Base-by-base conservation (phyloP, 768 basidiomycete genomes). In the Lentinula sp. region DNA sequence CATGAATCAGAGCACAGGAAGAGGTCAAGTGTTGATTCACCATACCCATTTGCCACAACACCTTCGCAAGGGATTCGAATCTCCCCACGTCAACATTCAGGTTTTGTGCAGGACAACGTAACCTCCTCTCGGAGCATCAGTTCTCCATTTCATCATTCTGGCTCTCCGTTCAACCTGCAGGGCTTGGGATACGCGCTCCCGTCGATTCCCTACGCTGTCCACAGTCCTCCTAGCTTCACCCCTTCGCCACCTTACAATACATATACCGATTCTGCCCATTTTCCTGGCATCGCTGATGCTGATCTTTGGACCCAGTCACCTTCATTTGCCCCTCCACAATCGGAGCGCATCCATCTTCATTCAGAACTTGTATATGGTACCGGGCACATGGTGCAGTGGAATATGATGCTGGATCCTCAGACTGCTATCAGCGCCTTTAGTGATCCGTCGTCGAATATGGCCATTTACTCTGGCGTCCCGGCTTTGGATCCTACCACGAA, bases 141-240 rank as follows among this genome's bases (percentile, higher is more conserved):
- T 5, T 40, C 42, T 56, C 39, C 55, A 5, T 15, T 43, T 43
- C 39, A 23, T 15, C 21, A 39, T 15, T 40, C 55, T 28, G 11
- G 39, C 23, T 42, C 55, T 28, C 39, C 55, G 9, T 56, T 40
- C 23, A 43, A 56, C 15, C 40, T 56, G 18, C 55, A 56, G 28
- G 28, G 40, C 7, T 32, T 67, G 56, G 59, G 61, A 21, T 56
- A 43, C 52, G 68, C 67, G 6, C 67, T 65, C 51, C 71, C 71
- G 1, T 81, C 66, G 16, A 80, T 70, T 64, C 80, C 81, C 80
- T 81, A 83, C 15, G 72, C 57, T n/a, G 80, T 43, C 18, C 37
- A 23, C 16, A 51, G 34, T 16, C 31, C 50, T 51, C 15, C 15
- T 40, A n/a, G 18, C 31, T 23, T 23, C 2, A 28, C 40, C 10